Conservation (phyloP, 306 rosid genomes). For the Acacia confusa region DNA sequence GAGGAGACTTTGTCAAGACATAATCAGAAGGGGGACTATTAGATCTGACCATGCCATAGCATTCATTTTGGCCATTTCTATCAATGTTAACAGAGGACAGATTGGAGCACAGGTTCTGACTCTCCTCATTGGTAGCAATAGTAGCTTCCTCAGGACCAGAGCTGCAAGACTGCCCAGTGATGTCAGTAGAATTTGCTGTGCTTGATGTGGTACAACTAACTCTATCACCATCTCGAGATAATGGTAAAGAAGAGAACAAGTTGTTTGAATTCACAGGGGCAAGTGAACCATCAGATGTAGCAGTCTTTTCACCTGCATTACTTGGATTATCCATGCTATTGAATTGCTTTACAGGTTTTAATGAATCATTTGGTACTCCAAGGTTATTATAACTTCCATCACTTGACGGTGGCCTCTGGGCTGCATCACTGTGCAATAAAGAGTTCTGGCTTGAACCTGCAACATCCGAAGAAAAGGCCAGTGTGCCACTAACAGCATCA, state of each 20-base stretch:
- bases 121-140: constrained; percentile 55
- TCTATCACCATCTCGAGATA: constrained; percentile 52
- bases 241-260: constrained; percentile 47
- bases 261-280: constrained; percentile 42
- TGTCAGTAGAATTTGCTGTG: constrained; percentile 42
- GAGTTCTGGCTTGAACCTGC: constrained; percentile 48
- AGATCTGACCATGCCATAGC: constrained; percentile 42
- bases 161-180: constrained; percentile 48
- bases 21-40: constrained; percentile 46
- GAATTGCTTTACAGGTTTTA: constrained; percentile 53
- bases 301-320: constrained; percentile 49
- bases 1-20: constrained; percentile 45
- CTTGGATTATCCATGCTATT: constrained; percentile 44
- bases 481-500: constrained; percentile 50
- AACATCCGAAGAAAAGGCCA: constrained; percentile 65
- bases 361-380: constrained; percentile 50
- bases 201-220: constrained; percentile 44
- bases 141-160: constrained; percentile 55
- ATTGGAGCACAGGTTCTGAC: constrained; percentile 58
- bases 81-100: constrained; percentile 53
- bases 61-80: constrained; percentile 39
- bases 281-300: constrained; percentile 44
- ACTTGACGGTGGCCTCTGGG: constrained; percentile 44
- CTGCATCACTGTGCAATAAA: constrained; percentile 47
- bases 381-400: constrained; percentile 51